Conservation (phyloP, 805 yeast species). For the Diddensiella caesifluorescens region DNA sequence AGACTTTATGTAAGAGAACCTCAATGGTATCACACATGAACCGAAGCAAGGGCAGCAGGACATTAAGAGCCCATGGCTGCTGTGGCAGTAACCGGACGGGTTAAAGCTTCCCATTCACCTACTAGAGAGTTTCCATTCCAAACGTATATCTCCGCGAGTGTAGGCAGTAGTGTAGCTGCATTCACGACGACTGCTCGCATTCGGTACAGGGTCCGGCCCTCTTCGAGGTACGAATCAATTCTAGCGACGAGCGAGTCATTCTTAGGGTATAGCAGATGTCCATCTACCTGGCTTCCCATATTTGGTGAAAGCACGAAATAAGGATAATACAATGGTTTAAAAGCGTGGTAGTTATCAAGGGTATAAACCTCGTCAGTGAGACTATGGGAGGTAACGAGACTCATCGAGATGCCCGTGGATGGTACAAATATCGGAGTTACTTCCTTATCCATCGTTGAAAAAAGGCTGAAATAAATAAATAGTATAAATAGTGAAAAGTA, state of each 20-base stretch:
- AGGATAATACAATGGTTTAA: constrained; percentile 6
- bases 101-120: constrained; percentile 14
- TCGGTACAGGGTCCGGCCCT: constrained; percentile 13
- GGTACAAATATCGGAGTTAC: no score
- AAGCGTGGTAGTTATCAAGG: constrained; percentile 2
- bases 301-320: constrained; percentile 3
- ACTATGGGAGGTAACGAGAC: no score
- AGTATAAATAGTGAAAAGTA: no score
- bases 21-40: no score
- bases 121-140: constrained; percentile 18
- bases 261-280: constrained; percentile 2
- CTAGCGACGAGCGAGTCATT: background rate
- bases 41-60: no score
- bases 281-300: constrained; percentile 1
- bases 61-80: no score
- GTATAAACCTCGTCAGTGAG: no score
- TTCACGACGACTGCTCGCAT: background rate
- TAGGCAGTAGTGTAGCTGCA: background rate
- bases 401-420: no score
- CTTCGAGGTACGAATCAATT: constrained; percentile 12
- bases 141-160: constrained; percentile 5
- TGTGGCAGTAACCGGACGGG: no score
- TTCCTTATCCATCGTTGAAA: no score
- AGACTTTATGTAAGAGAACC: no score
- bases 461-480: no score